Evolutionary conservation across 768 basidiomycete species (phyloP).

Genomic region (Mycena polygramma): DNA sequence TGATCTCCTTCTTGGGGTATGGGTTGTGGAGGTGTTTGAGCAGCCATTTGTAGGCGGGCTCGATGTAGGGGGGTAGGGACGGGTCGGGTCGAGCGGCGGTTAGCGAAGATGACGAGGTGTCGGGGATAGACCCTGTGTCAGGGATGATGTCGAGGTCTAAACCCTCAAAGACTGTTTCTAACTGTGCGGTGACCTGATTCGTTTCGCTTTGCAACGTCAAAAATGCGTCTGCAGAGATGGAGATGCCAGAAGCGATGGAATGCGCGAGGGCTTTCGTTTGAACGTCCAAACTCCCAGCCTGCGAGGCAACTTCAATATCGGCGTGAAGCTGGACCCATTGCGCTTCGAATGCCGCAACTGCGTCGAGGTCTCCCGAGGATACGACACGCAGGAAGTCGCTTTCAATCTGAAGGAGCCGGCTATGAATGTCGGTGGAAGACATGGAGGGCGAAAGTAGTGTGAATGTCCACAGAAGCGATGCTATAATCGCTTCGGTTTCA

Average conservation of each 20-base stretch:
- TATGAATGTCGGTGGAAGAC: conserved; percentile 25
- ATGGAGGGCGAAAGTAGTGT: neutral
- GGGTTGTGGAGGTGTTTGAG: conserved; percentile 63
- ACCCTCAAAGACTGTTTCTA: conserved; percentile 30
- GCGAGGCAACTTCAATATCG: conserved; percentile 1
- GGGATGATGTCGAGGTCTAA: conserved; percentile 6
- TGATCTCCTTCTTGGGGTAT: conserved; percentile 57
- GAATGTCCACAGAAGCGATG: too few relatives aligned
- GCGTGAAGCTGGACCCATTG: conserved; percentile 1
- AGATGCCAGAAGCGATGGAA: conserved; percentile 33
- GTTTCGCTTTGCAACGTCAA: too few relatives aligned
- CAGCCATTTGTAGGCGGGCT: conserved; percentile 57
- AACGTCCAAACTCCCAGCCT: neutral
- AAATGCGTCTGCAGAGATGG: conserved; percentile 27
- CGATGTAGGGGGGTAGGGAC: conserved; percentile 43
- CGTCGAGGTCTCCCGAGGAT: too few relatives aligned
- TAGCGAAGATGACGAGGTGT: too few relatives aligned
- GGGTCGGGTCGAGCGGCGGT: conserved; percentile 3
- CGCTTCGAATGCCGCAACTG: too few relatives aligned
- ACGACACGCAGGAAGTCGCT: too few relatives aligned
- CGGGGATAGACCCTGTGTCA: too few relatives aligned
- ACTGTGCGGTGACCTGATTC: too few relatives aligned
- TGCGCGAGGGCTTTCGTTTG: conserved; percentile 34
- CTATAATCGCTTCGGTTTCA: conserved; percentile 18
- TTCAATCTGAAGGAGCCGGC: too few relatives aligned